Evolutionary conservation across 345 rosid species (phyloP), one percentile per base, ranked within the genome.

Genomic region (Punica granatum): DNA sequence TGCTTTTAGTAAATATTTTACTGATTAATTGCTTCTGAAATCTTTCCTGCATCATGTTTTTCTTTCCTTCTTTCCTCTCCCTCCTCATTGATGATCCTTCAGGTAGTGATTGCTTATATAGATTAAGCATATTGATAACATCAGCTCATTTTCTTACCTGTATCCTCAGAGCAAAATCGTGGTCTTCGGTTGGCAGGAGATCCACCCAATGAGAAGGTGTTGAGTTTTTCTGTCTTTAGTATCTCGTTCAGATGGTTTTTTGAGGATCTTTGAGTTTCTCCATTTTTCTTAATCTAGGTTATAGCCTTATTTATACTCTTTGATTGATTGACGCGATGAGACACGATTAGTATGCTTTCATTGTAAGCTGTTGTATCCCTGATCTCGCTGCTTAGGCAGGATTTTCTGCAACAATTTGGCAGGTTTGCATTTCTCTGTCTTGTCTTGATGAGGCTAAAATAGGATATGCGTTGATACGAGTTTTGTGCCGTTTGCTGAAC

Each of bases 131-230:
- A 6, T 56, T 14, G 10, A 4, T 11, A 12, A 56, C 28, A 30
- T 56, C 30, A 56, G 48, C n/a, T 48, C 60, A 31, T 53, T 59
- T 37, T 72, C 41, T 64, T 67, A n/a, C 43, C 31, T 46, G 36
- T 64, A 28, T 26, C 64, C 18, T 42, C 51, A 70, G 73, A 28
- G n/a, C 67, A 53, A 63, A 53, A 51, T 62, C 63, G 13, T 31
- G 12, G 46, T 62, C 48, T 11, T 0, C 73, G 63, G 62, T 63
- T 34, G 15, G 30, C 39, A 49, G 44, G 48, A 59, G 34, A 16
- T 63, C 43, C 64, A 16, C 28, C 39, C 28, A 34, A 35, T 46
- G 72, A 61, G 37, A 70, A 70, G 73, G 73, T 69, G 21, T 48
- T 42, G 9, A 6, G 18, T 18, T 2, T 56, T 23, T 51, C 13